A percentile compares a stretch with the other conserved stretches of the same genome.
These are phyloP conservation scores for Solanum aculeatissimum DNA, from an alignment of 305 asterid species.

Conservation along the genomic window DNA sequence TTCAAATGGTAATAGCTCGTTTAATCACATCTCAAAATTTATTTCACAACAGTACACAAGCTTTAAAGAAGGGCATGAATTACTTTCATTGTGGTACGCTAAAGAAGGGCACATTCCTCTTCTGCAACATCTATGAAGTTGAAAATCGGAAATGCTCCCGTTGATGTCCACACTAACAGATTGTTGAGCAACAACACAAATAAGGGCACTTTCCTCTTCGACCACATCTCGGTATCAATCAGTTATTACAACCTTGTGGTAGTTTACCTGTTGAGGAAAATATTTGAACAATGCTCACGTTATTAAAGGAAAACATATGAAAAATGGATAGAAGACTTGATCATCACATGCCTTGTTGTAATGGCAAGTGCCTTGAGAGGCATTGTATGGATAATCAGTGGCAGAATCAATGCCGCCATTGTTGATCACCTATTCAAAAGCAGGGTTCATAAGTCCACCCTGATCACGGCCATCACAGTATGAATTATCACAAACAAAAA, in stretches of 20 bases:
- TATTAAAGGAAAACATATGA: background rate
- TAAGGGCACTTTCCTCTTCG: conserved; percentile 6
- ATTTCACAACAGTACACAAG: background rate
- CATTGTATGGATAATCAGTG: conserved; percentile 13
- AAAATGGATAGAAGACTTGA: background rate
- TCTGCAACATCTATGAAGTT: conserved; percentile 3
- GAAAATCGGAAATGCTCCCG: conserved; percentile 17
- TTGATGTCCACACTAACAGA: conserved; percentile 17
- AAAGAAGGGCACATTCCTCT: conserved; percentile 28
- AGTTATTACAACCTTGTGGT: conserved; percentile 7
- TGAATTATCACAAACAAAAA: conserved; percentile 11
- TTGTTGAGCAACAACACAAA: conserved; percentile 17
- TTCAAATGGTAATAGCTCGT: too few relatives aligned
- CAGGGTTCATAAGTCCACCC: conserved; percentile 17
- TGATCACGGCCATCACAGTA: conserved; percentile 9
- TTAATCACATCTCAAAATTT: too few relatives aligned
- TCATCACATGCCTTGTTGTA: conserved; percentile 10
- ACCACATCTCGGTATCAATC: conserved; percentile 13
- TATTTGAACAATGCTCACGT: background rate
- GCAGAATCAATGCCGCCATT: conserved; percentile 16
- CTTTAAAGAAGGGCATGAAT: background rate
- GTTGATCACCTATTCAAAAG: conserved; percentile 19
- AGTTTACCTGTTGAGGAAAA: conserved; percentile 2
- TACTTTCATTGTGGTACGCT: background rate
- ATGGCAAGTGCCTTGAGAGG: conserved; percentile 8